Evolutionary conservation across 2,329 filamentous ascomycete genomes (phyloP).

Genomic region (Paecilomyces formosus): DNA sequence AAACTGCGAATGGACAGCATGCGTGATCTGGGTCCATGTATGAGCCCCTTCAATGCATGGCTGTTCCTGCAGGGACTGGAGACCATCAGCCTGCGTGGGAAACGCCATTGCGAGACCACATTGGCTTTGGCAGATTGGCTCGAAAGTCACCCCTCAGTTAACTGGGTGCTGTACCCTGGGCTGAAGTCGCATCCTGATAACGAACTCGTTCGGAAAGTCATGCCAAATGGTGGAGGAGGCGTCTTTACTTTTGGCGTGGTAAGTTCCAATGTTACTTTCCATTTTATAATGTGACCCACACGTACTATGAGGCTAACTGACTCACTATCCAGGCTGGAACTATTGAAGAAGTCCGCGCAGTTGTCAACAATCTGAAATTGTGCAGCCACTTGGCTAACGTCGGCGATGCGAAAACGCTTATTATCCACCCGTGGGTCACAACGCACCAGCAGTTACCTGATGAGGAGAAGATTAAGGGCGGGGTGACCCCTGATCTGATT

Average conservation of each 20-base stretch:
- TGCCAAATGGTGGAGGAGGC: slow-evolving; percentile 71
- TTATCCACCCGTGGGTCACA: slow-evolving; percentile 84
- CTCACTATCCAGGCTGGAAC: too few relatives aligned
- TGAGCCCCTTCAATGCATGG: slow-evolving; percentile 82
- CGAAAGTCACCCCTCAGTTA: slow-evolving; percentile 67
- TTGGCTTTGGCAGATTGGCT: slow-evolving; percentile 69
- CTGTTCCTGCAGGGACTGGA: slow-evolving; percentile 77
- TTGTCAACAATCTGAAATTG: slow-evolving; percentile 79
- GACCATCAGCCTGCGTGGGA: slow-evolving; percentile 72
- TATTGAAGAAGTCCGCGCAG: slow-evolving; percentile 13
- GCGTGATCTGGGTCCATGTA: slow-evolving; percentile 67
- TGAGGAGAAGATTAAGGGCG: slow-evolving; percentile 66
- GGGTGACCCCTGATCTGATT: slow-evolving; percentile 77
- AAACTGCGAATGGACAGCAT: slow-evolving; percentile 75
- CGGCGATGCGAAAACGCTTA: slow-evolving; percentile 84
- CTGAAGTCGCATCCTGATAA: slow-evolving; percentile 71
- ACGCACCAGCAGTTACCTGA: slow-evolving; percentile 82
- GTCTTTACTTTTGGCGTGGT: slow-evolving; percentile 85
- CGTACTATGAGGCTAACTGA: too few relatives aligned
- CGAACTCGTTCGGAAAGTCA: slow-evolving; percentile 70
- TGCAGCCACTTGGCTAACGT: slow-evolving; percentile 76
- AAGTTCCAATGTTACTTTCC: slow-evolving; percentile 51
- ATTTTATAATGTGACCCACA: too few relatives aligned
- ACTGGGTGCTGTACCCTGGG: slow-evolving; percentile 84
- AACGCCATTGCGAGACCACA: slow-evolving; percentile 75